A percentile compares a stretch with the other conserved stretches of the same genome.
These are phyloP conservation scores for Endotrypanum monterogeii DNA, from an alignment of 208 protist genomes.

Conservation along the genomic window DNA sequence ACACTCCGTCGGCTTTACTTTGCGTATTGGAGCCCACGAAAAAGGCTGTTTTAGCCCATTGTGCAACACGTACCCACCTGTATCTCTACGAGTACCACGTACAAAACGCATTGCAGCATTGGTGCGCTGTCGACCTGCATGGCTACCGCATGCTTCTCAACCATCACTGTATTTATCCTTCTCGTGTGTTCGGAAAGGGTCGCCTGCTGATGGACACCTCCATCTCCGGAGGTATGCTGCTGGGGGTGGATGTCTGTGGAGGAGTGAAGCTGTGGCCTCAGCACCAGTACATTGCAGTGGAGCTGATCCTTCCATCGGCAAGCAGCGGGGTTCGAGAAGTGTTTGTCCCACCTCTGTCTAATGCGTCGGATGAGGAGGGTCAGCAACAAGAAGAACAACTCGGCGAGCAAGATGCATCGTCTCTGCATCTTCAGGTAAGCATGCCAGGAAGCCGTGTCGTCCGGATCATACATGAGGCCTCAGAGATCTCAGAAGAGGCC, in stretches of 20 bases:
- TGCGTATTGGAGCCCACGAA: conserved; percentile 10
- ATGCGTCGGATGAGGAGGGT: neutral
- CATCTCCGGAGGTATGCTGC: conserved; percentile 53
- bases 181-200: conserved; percentile 65
- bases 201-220: conserved; percentile 68
- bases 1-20: conserved; percentile 3
- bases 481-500: conserved; percentile 21
- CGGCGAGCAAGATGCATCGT: neutral
- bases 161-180: conserved; percentile 80
- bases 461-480: conserved; percentile 23
- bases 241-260: conserved; percentile 76
- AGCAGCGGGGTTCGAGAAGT: conserved; percentile 31
- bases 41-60: conserved; percentile 54
- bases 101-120: conserved; percentile 37
- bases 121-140: conserved; percentile 71
- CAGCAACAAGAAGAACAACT: neutral
- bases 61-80: conserved; percentile 56
- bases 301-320: conserved; percentile 61
- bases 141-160: conserved; percentile 72
- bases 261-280: conserved; percentile 74
- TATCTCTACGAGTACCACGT: conserved; percentile 49
- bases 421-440: neutral
- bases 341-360: conserved; percentile 2
- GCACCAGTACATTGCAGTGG: conserved; percentile 70
- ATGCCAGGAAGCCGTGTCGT: neutral